Conservation (phyloP, 352 stramenopile genomes). For the Elongisporangium anandrum region DNA sequence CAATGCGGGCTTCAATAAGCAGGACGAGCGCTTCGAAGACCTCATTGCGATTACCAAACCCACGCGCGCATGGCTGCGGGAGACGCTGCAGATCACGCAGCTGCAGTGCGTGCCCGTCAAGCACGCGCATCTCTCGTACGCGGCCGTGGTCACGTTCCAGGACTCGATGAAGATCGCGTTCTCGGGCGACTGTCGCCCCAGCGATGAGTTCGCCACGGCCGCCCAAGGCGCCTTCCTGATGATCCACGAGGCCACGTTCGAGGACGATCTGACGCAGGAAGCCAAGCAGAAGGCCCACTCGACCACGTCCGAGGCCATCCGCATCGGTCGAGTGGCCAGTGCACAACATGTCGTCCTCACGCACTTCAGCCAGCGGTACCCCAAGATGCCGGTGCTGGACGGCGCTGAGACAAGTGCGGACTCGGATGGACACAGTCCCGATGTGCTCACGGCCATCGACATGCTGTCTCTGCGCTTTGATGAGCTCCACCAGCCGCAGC, state of each 20-base stretch:
- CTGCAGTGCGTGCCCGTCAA: constrained; percentile 77
- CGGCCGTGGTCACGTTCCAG: constrained; percentile 73
- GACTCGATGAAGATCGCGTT: constrained; percentile 87
- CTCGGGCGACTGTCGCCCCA: constrained; percentile 94
- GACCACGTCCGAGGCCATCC: constrained; percentile 91
- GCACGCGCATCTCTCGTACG: constrained; percentile 91
- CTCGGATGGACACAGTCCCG: not conserved
- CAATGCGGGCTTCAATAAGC: constrained; percentile 82
- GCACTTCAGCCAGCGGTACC: constrained; percentile 93
- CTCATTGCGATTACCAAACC: constrained; percentile 24
- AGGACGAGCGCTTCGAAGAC: constrained; percentile 17
- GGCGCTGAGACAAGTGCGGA: constrained; percentile 22
- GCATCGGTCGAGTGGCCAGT: constrained; percentile 64
- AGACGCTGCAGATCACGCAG: constrained; percentile 35
- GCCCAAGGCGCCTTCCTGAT: constrained; percentile 81
- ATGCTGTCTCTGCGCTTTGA: constrained; percentile 70
- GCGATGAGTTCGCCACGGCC: constrained; percentile 47
- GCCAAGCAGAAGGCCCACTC: constrained; percentile 94
- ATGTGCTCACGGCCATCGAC: constrained; percentile 67
- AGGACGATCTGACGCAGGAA: constrained; percentile 91
- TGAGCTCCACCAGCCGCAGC: constrained; percentile 46
- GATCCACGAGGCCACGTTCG: constrained; percentile 98
- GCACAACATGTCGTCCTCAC: constrained; percentile 91
- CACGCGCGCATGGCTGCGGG: constrained; percentile 29
- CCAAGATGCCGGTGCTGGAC: constrained; percentile 59